Evolutionary conservation across 176 grass and related monocot species (phyloP), one percentile per base, ranked within the genome.

Genomic region (Phyllostachys edulis): DNA sequence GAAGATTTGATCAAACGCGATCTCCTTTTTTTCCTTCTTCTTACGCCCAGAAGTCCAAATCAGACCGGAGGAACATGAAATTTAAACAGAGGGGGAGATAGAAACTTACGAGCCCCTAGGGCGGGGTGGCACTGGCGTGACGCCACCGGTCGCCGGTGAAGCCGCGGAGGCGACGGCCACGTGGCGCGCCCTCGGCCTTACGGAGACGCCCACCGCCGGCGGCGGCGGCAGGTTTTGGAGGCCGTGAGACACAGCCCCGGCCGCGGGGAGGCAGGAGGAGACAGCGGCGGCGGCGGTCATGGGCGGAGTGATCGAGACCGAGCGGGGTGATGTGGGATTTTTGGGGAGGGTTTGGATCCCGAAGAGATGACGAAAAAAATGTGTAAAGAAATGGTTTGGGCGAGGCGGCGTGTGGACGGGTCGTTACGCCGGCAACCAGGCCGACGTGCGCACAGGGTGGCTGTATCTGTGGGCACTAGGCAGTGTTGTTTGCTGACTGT

Each of bases 81-180:
- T 44, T 20, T 67, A 5, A 42, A 7, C 34, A 6, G 50, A 14
- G 66, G 9, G 21, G 18, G 4, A 36, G 34, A 54, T 24, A 17
- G 15, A 38, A 60, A 20, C 78, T 81, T 75, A 87, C 85, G 85
- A 57, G 49, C 5, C 24, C 38, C 39, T 87, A 18, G 78, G 63
- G 14, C 24, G 60, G 23, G 78, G 69, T 0, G 77, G 77, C 49
- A 67, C 49, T 5, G 78, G 77, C 69, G 60, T 12, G 24, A 87
- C 85, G 24, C 69, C 85, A 5, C 61, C 77, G 37, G 69, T 59
- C 5, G 85, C 18, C 47, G 77, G 69, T 24, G 77, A 67, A 37
- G 85, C 38, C 5, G 68, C 65, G 24, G 39, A 23, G 49, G n/a
- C 60, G 18, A 57, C 77, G 7, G 47, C 60, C 3, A 67, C 60